Percentiles rank a stretch among this genome's conserved stretches.
These are phyloP conservation scores for Saussurea involucrata DNA, from an alignment of 129 eudicot genomes.

Conservation along the genomic window DNA sequence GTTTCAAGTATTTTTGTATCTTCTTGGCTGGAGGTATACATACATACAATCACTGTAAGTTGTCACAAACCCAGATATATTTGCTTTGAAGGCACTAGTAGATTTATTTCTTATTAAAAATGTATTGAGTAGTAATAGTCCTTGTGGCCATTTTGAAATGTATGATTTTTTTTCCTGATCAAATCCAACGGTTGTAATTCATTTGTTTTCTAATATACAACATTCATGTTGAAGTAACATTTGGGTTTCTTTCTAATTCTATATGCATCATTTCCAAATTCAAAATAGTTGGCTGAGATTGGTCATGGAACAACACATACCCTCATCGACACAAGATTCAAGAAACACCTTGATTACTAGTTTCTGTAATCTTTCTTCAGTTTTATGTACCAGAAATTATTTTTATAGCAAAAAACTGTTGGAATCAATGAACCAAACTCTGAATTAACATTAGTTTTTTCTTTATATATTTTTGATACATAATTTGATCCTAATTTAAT, in stretches of 20 bases:
- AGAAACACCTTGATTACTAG: no score
- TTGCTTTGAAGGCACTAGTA: neutral
- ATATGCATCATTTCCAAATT: constrained; percentile 1
- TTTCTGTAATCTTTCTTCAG: no score
- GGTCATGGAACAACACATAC: neutral
- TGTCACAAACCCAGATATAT: neutral
- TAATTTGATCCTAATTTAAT: no score
- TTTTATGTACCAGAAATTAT: no score
- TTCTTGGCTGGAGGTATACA: constrained; percentile 10
- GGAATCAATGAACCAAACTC: no score
- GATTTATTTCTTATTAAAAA: neutral
- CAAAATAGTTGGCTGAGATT: neutral
- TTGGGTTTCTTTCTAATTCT: neutral
- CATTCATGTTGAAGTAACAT: constrained; percentile 7
- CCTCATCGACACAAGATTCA: neutral
- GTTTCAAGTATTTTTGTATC: neutral
- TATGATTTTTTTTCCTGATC: neutral
- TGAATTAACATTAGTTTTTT: no score
- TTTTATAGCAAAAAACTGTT: no score
- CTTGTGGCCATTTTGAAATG: neutral
- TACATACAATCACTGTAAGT: neutral
- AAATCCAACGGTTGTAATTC: neutral
- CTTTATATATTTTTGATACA: no score
- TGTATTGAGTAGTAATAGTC: neutral
- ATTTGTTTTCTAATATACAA: neutral